A percentile compares a stretch with the other conserved stretches of the same genome.
phyloP scores from a whole-genome alignment of 495 filamentous ascomycete genomes.

The Podospora didyma region DNA sequence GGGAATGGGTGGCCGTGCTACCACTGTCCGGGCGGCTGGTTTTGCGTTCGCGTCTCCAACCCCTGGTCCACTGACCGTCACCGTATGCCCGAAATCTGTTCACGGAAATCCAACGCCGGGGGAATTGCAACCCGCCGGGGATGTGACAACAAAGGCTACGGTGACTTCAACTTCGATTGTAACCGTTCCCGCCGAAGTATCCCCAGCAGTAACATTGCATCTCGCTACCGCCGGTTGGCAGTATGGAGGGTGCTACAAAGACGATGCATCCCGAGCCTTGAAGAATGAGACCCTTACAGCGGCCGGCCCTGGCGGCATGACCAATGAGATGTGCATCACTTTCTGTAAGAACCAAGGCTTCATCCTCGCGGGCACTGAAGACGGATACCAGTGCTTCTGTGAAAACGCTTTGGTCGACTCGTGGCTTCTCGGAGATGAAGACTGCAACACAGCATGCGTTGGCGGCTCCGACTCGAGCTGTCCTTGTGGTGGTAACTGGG shows the following conservation, averaged over 20 bases:
- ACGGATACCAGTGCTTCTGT: conserved; percentile 58
- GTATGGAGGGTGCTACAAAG: conserved; percentile 56
- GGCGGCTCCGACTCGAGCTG: conserved; percentile 34
- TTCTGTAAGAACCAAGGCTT: conserved; percentile 46
- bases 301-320: conserved; percentile 35
- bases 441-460: conserved; percentile 38
- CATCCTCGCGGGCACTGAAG: conserved; percentile 56
- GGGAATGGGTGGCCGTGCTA: conserved; percentile 40
- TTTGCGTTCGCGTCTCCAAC: conserved; percentile 32
- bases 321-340: conserved; percentile 52
- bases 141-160: background rate
- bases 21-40: conserved; percentile 36
- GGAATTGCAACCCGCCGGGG: too few species aligned
- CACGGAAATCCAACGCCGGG: background rate
- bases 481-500: conserved; percentile 36
- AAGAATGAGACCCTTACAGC: conserved; percentile 30
- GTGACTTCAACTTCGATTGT: conserved; percentile 4
- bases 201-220: conserved; percentile 15
- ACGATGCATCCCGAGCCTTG: conserved; percentile 46
- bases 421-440: conserved; percentile 28
- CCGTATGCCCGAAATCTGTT: background rate
- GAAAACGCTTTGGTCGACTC: conserved; percentile 43
- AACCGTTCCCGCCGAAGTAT: conserved; percentile 2
- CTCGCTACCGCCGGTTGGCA: conserved; percentile 40
- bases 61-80: conserved; percentile 7